Conservation (phyloP, 1,139 yeast genomes). For the Debaryomycetaceae sp. region DNA sequence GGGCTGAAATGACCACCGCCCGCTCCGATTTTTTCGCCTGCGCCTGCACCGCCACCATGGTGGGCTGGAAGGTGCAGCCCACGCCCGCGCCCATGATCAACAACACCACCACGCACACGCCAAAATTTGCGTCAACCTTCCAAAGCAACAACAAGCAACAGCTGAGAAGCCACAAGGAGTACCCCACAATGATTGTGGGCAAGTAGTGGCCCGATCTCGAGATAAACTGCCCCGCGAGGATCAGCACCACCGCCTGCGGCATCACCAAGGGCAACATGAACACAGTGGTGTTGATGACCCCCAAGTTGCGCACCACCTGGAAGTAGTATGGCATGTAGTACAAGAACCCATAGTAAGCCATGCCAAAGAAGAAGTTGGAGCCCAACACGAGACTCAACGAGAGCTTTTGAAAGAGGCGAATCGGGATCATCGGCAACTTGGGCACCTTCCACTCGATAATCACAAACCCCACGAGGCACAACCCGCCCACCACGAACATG, state of each 20-base stretch:
- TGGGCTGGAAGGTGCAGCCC: constrained; percentile 52
- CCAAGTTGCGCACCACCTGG: constrained; percentile 39
- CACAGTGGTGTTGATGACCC: constrained; percentile 30
- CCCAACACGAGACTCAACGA: constrained; percentile 35
- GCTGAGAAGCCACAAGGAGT: constrained; percentile 37
- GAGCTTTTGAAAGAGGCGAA: constrained; percentile 31
- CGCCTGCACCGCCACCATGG: constrained; percentile 49
- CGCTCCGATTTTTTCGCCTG: constrained; percentile 44
- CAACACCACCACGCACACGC: constrained; percentile 29
- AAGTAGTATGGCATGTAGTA: constrained; percentile 47
- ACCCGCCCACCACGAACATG: constrained; percentile 44
- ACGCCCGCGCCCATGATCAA: constrained; percentile 44
- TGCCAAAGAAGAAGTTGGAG: constrained; percentile 44
- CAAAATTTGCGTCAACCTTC: constrained; percentile 23
- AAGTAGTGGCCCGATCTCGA: constrained; percentile 37
- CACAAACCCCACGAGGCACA: constrained; percentile 31
- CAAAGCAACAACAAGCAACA: constrained; percentile 34
- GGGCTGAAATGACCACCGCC: constrained; percentile 48
- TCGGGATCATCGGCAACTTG: constrained; percentile 50
- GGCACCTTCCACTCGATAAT: constrained; percentile 43
- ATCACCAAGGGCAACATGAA: constrained; percentile 36
- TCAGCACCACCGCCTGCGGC: constrained; percentile 29
- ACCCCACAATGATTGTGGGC: constrained; percentile 38
- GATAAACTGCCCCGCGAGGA: constrained; percentile 38
- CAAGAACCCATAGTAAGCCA: constrained; percentile 41